Base-by-base conservation (phyloP, 441 rosid species). In the Adansonia rubrostipa region DNA sequence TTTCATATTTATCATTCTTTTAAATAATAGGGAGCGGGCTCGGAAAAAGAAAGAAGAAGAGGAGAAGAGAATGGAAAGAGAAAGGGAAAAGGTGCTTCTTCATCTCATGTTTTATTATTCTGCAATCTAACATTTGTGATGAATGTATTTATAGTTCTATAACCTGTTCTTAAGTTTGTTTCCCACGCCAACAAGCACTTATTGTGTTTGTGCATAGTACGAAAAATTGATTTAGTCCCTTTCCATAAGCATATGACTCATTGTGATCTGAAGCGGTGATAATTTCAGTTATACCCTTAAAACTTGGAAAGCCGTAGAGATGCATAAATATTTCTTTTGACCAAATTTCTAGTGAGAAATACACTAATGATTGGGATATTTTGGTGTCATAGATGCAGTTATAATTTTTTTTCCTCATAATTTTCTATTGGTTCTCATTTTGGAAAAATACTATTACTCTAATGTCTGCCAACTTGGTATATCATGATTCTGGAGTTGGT, bases 1-100 rank as follows among this genome's bases (percentile, higher is more conserved):
- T 60, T 58, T 58, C 40, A 71, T 66, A 53, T 63, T 71, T 62
- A 42, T 85, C 24, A 53, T 80, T 58, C 48, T 54, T 63, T 75
- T 81, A 36, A 81, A 79, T 58, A 48, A 65, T 61, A 96, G 98
- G 92, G 98, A 96, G 81, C 92, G 97, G 69, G 99, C 98, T 15
- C 95, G 97, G 79, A 90, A 89, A 85, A 96, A 96, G 91, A 94
- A 93, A 82, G 98, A 92, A 83, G 98, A 94, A 86, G 98, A 92
- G 84, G 99, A 96, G 74, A 96, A 82, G 85, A 90, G 86, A 81
- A 87, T 79, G 89, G 98, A 96, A 89, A 92, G 92, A 84, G 98
- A 94, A 81, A 88, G 83, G 78, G 99, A 94, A 83, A 96, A 94
- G 98, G 99, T 94, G 40, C 50, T 69, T 51, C 50, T 74, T 54